Evolutionary conservation across 164 flowering plant genomes (phyloP).

Genomic region (Vitis labrusca): DNA sequence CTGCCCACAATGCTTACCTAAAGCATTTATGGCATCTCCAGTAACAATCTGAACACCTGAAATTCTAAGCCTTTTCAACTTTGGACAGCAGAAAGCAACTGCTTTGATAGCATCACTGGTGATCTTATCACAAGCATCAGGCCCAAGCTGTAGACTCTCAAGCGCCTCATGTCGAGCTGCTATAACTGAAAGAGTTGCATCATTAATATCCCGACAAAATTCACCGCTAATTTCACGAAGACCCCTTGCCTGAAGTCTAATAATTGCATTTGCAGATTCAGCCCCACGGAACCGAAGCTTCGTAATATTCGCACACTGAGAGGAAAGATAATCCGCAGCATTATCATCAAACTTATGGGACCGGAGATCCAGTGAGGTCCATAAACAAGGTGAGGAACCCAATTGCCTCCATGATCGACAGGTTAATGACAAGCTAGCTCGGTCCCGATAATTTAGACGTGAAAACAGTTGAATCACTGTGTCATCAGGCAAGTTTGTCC

Average conservation of each 20-base stretch:
- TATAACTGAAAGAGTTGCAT: constrained; percentile 80
- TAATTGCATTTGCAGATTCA: constrained; percentile 78
- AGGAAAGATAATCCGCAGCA: constrained; percentile 57
- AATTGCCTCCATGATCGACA: constrained; percentile 72
- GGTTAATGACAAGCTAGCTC: constrained; percentile 82
- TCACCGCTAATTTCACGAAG: constrained; percentile 81
- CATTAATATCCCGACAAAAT: constrained; percentile 75
- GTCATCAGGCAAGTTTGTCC: constrained; percentile 90
- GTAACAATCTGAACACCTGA: constrained; percentile 82
- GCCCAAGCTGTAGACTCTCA: constrained; percentile 89
- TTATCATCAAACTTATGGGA: constrained; percentile 65
- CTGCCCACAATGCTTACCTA: constrained; percentile 69
- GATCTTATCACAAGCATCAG: constrained; percentile 85
- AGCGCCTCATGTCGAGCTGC: constrained; percentile 87
- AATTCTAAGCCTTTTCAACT: constrained; percentile 66
- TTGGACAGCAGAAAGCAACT: constrained; percentile 78
- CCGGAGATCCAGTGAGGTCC: constrained; percentile 86
- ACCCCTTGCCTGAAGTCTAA: constrained; percentile 63
- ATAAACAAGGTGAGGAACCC: constrained; percentile 67
- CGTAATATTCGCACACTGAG: constrained; percentile 62
- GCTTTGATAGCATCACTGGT: constrained; percentile 82
- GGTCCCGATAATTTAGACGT: constrained; percentile 80
- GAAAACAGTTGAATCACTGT: constrained; percentile 85
- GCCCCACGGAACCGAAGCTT: constrained; percentile 89
- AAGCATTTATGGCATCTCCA: constrained; percentile 74